Evolutionary conservation across 2,329 filamentous ascomycete species (phyloP).

Genomic region (Cordyceps farinosa): DNA sequence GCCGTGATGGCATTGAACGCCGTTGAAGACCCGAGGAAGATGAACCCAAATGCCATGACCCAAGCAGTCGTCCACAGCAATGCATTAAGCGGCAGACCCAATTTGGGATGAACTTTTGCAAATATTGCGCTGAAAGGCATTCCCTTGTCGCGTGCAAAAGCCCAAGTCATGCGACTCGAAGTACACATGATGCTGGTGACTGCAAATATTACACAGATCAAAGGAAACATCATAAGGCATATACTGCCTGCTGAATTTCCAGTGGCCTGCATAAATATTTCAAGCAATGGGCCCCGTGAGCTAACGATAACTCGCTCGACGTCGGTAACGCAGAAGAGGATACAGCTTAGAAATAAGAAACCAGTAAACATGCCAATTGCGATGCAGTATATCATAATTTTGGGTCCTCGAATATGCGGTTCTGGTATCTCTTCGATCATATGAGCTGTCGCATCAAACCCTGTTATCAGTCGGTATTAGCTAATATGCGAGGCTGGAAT

Average conservation of each 20-base stretch:
- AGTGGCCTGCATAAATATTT: slow-evolving; percentile 62
- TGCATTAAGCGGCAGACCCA: slow-evolving; percentile 65
- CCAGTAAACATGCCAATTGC: slow-evolving; percentile 61
- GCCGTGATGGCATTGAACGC: slow-evolving; percentile 71
- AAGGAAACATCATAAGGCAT: slow-evolving; percentile 65
- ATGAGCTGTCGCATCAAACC: slow-evolving; percentile 47
- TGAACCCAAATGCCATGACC: slow-evolving; percentile 64
- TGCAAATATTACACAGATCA: slow-evolving; percentile 61
- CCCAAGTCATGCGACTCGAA: slow-evolving; percentile 62
- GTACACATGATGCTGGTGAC: slow-evolving; percentile 63
- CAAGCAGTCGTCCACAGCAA: slow-evolving; percentile 57
- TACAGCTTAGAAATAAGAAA: slow-evolving; percentile 57
- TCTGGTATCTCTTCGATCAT: slow-evolving; percentile 59
- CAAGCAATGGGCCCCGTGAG: slow-evolving; percentile 53
- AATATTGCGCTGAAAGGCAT: slow-evolving; percentile 60
- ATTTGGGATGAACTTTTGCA: slow-evolving; percentile 55
- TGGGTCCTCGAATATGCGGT: slow-evolving; percentile 54
- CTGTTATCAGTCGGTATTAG: slow-evolving; percentile 17
- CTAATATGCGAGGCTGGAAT: neutral
- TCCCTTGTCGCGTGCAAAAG: slow-evolving; percentile 61
- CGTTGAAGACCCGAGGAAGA: slow-evolving; percentile 61
- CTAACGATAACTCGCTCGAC: slow-evolving; percentile 53
- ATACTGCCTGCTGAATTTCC: slow-evolving; percentile 56
- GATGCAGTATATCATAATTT: slow-evolving; percentile 64
- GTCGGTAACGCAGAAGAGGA: slow-evolving; percentile 62